phyloP scores from a whole-genome alignment of 2,329 filamentous ascomycete species.

The Claviceps sp. region DNA sequence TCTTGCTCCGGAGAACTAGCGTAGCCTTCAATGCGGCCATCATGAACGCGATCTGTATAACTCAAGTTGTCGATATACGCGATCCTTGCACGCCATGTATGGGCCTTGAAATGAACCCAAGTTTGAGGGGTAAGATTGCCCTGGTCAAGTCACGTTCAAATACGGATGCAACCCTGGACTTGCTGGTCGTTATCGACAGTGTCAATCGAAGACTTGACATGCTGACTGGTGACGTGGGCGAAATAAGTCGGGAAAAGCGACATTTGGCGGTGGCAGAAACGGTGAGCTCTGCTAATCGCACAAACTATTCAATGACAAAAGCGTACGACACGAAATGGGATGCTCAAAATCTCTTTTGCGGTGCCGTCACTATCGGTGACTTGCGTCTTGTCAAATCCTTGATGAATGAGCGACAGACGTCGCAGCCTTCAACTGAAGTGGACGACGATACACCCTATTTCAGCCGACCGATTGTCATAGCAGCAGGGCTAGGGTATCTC shows the following conservation, averaged over 20 bases:
- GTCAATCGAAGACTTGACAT: background rate
- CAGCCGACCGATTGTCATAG: background rate
- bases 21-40: background rate
- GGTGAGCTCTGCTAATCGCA: background rate
- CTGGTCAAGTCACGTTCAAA: background rate
- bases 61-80: background rate
- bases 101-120: background rate
- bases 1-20: background rate
- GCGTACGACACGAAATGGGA: background rate
- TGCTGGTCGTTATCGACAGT: background rate
- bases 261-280: background rate
- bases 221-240: background rate
- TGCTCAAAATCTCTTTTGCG: background rate
- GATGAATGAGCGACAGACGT: background rate
- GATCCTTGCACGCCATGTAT: background rate
- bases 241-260: background rate
- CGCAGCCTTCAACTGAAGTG: background rate
- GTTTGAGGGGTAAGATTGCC: background rate
- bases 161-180: background rate
- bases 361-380: background rate
- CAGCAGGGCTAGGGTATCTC: background rate
- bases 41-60: background rate
- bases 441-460: background rate
- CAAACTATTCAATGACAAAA: background rate
- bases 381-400: background rate